These are phyloP conservation scores for Ceratocystis eucalypticola DNA, from an alignment of 2,329 filamentous ascomycete genomes.

Conservation along the genomic window DNA sequence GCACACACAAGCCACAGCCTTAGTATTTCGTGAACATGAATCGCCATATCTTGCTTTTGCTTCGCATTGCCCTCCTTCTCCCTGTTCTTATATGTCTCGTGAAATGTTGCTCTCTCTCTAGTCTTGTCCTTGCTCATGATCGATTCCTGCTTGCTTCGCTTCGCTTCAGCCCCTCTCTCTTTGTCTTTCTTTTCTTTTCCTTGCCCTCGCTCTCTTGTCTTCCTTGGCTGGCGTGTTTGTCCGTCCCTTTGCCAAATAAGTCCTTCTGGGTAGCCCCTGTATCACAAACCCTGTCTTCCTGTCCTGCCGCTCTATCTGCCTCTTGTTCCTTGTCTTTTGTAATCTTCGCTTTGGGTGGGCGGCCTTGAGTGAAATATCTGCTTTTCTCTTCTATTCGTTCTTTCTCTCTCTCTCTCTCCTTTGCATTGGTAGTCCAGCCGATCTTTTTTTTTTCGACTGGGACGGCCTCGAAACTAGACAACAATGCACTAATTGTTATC, in stretches of 20 bases:
- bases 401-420: slow-evolving; percentile 1
- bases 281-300: neutral
- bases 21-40: neutral
- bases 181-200: neutral
- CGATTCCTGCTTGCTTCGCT: neutral
- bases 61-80: neutral
- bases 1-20: neutral
- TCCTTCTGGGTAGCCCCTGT: neutral
- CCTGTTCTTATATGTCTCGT: neutral
- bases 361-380: neutral
- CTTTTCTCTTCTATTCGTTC: neutral
- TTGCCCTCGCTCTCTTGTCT: neutral
- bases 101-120: neutral
- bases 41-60: neutral
- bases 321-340: neutral
- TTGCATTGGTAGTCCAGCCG: neutral
- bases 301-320: neutral
- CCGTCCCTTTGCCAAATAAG: no score
- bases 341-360: neutral
- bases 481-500: neutral
- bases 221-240: neutral
- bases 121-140: neutral
- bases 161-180: neutral
- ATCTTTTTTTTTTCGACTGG: neutral
- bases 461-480: neutral